Conservation (phyloP, 2,329 filamentous ascomycete genomes). For the Neofusicoccum ribis region DNA sequence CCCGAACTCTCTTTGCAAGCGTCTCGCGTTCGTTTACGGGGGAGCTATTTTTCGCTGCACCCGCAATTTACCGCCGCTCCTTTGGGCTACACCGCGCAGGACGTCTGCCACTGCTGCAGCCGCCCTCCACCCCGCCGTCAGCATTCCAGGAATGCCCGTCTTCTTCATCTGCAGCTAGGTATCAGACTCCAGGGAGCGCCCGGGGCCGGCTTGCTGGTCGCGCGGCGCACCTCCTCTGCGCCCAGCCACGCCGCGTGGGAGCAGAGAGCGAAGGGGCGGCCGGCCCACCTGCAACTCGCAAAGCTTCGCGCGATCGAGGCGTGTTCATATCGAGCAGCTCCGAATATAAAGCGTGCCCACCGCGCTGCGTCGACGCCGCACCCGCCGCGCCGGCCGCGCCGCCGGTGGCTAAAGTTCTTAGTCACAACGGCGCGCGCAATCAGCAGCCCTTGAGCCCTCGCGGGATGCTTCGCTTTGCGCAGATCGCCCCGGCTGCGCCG, state of each 20-base stretch:
- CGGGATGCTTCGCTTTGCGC: not conserved
- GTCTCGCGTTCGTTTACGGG: not conserved
- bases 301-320: not conserved
- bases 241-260: not conserved
- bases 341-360: not conserved
- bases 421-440: slow-evolving; percentile 7
- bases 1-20: not conserved
- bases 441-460: not conserved
- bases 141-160: not conserved
- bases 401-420: not conserved
- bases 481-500: slow-evolving; percentile 2
- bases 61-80: not conserved
- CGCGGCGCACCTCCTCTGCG: not conserved
- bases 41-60: not conserved
- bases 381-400: not conserved
- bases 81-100: not conserved
- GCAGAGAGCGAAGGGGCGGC: not conserved
- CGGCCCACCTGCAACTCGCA: not conserved
- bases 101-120: not conserved
- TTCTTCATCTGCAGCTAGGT: not conserved
- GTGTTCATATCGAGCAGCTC: not conserved
- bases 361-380: slow-evolving; percentile 1
- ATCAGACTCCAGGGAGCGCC: not conserved
- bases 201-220: not conserved
- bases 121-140: not conserved